Evolutionary conservation across 169 alveolate species (phyloP).

Genomic region (Babesia divergens): DNA sequence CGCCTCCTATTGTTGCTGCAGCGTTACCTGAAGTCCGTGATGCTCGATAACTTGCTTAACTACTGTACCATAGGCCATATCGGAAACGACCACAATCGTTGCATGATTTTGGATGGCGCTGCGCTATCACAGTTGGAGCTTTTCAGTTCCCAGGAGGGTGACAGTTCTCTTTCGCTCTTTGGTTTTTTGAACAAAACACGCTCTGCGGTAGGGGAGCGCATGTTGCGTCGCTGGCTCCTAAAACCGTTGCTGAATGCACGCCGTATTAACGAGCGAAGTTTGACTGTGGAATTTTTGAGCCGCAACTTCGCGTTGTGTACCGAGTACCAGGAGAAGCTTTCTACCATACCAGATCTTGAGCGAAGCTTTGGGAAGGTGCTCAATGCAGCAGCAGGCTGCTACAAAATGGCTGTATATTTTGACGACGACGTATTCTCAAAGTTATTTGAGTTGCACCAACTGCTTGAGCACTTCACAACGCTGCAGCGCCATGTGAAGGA

Average conservation of each 20-base stretch:
- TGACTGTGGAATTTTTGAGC: constrained; percentile 87
- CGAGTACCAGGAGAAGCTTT: constrained; percentile 50
- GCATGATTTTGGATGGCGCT: constrained; percentile 68
- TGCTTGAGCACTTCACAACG: constrained; percentile 67
- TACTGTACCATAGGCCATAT: constrained; percentile 28
- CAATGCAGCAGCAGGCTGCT: constrained; percentile 79
- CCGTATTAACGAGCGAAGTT: constrained; percentile 86
- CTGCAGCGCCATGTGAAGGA: constrained; percentile 57
- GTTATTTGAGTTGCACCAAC: constrained; percentile 71
- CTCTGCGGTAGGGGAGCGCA: constrained; percentile 93
- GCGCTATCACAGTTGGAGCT: constrained; percentile 84
- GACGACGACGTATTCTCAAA: constrained; percentile 73
- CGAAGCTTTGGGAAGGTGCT: constrained; percentile 78
- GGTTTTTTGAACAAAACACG: constrained; percentile 88
- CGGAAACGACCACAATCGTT: constrained; percentile 17
- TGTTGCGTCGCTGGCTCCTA: constrained; percentile 92
- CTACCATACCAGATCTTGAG: constrained; percentile 79
- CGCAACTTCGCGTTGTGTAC: constrained; percentile 62
- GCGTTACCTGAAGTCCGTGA: constrained; percentile 39
- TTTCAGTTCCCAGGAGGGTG: constrained; percentile 79
- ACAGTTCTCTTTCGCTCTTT: constrained; percentile 73
- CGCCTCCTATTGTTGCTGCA: constrained; percentile 21
- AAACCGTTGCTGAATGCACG: constrained; percentile 86
- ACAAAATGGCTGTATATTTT: constrained; percentile 84
- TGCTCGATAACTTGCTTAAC: constrained; percentile 47